Evolutionary conservation across 2,329 filamentous ascomycete genomes (phyloP).

Genomic region (Hypocrella siamensis): DNA sequence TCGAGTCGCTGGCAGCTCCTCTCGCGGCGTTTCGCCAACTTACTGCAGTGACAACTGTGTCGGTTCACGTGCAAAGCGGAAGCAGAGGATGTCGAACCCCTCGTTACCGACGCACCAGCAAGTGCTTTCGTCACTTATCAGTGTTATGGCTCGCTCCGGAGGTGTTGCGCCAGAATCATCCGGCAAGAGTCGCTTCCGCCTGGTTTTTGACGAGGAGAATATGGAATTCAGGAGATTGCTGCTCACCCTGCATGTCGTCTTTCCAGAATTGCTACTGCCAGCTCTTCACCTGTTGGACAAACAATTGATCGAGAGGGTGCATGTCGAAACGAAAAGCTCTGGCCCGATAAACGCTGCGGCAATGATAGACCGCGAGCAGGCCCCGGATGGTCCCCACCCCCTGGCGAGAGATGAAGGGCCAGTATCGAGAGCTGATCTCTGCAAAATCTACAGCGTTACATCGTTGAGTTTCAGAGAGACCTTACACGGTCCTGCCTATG

Average conservation of each 20-base stretch:
- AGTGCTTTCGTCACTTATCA: slow-evolving; percentile 2
- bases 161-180: background rate
- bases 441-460: slow-evolving; percentile 44
- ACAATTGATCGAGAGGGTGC: slow-evolving; percentile 34
- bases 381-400: too few species aligned
- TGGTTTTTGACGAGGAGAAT: slow-evolving; percentile 3
- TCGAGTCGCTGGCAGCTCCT: too few species aligned
- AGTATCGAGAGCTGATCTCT: too few species aligned
- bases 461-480: slow-evolving; percentile 30
- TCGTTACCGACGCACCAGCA: slow-evolving; percentile 1
- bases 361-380: too few species aligned
- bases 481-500: slow-evolving; percentile 7
- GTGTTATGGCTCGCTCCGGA: background rate
- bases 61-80: too few species aligned
- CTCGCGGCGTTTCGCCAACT: too few species aligned
- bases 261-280: slow-evolving; percentile 65
- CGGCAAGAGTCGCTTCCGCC: background rate
- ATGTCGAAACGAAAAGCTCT: background rate
- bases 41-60: too few species aligned
- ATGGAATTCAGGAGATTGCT: slow-evolving; percentile 36
- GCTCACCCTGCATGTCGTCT: slow-evolving; percentile 72
- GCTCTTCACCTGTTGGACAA: slow-evolving; percentile 81
- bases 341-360: background rate
- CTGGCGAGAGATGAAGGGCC: too few species aligned
- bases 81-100: background rate